Evolutionary conservation across 2,329 filamentous ascomycete species (phyloP).

Genomic region (Cercospora nicotianae): DNA sequence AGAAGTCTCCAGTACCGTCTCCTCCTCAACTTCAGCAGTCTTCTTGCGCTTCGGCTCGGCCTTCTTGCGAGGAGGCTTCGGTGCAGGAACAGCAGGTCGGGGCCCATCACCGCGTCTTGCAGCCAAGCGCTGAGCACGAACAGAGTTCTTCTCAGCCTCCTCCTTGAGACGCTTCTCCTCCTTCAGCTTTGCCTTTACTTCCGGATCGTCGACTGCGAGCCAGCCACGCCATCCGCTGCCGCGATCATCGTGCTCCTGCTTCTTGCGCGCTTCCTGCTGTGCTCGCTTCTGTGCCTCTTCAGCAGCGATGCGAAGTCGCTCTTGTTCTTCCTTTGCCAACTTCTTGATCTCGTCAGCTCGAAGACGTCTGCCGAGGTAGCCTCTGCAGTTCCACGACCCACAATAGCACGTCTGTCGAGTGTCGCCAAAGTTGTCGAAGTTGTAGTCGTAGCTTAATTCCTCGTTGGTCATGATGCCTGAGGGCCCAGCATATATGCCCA

Average conservation of each 20-base stretch:
- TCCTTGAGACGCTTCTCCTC: slow-evolving; percentile 33
- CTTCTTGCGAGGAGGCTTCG: slow-evolving; percentile 21
- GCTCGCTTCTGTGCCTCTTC: slow-evolving; percentile 32
- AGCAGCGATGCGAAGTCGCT: slow-evolving; percentile 30
- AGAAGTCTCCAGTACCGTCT: background rate
- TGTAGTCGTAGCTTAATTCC: slow-evolving; percentile 92
- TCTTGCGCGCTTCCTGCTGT: slow-evolving; percentile 35
- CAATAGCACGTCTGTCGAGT: slow-evolving; percentile 59
- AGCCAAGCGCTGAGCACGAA: slow-evolving; percentile 32
- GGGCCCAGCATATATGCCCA: slow-evolving; percentile 94
- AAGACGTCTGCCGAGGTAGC: slow-evolving; percentile 51
- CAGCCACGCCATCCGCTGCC: slow-evolving; percentile 36
- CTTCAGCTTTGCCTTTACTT: slow-evolving; percentile 32
- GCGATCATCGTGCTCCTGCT: slow-evolving; percentile 31
- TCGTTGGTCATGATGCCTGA: slow-evolving; percentile 89
- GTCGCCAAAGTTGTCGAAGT: slow-evolving; percentile 56
- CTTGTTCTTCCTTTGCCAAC: slow-evolving; percentile 31
- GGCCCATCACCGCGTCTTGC: slow-evolving; percentile 11
- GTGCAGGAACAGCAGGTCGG: background rate
- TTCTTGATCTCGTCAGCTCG: slow-evolving; percentile 37
- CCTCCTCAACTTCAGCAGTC: slow-evolving; percentile 9
- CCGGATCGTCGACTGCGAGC: slow-evolving; percentile 35
- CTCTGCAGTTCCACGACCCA: slow-evolving; percentile 61
- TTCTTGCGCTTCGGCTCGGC: slow-evolving; percentile 18
- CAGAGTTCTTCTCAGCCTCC: slow-evolving; percentile 34